Base-by-base conservation (phyloP, 164 flowering plant genomes). In the Stephania japonica region DNA sequence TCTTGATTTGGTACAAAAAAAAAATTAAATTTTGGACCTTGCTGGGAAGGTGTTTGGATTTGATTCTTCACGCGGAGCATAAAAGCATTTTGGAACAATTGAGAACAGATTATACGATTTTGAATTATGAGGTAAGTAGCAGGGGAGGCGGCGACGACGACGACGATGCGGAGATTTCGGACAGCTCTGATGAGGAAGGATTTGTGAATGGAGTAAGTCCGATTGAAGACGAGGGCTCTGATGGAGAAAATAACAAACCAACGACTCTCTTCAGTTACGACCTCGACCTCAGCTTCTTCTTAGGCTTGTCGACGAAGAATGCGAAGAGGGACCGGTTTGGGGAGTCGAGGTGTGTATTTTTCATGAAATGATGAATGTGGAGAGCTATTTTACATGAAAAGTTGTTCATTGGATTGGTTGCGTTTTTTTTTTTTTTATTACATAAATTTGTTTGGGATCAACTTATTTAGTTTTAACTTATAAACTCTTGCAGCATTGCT, bases 51-150 rank as follows among this genome's bases (percentile, higher is more conserved):
- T 90, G 90, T 73, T 79, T 95, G 87, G 99, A 95, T 65, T 85
- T 94, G 0, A 86, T 95, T 68, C 85, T 95, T 80, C 98, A 91
- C 59, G 98, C 97, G 21, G 98, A 95, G 64, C 97, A 95, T 81
- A 95, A 91, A 76, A 70, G 78, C 65, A 80, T 93, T 70, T 80
- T 95, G 62, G 99, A 95, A 75, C 93, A 87, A 72, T 88, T 95
- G 97, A 78, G 99, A 62, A 73, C 70, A 18, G 89, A 90, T 83
- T 91, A 84, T 75, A 77, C 80, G 27, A 74, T 81, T 32, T 41
- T 81, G 53, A 77, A 85, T 47, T 69, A 82, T 27, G 9, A 42
- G 27, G 78, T 78, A 42, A 68, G 72, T 3, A 0, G 38, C 38
- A 32, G 38, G 38, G 66, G 71, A 63, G 77, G 62, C 11, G 62